phyloP scores from a whole-genome alignment of 179 eudicot genomes.

The Beta corolliflora region DNA sequence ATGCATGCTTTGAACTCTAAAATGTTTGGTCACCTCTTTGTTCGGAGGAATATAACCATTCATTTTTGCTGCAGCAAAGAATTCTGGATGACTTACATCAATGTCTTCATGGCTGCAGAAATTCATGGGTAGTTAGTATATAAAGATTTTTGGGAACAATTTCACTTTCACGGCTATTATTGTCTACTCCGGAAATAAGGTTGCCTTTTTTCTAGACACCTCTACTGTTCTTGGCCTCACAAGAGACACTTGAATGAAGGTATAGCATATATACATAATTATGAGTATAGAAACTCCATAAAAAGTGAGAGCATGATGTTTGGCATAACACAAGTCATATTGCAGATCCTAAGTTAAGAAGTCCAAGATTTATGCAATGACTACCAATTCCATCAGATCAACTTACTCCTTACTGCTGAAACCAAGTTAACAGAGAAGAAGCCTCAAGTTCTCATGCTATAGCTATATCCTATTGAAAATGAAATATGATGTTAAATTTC shows the following conservation, averaged over 20 bases:
- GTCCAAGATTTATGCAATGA: conserved; percentile 1
- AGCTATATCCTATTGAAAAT: too few relatives aligned
- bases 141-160: neutral
- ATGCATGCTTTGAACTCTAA: conserved; percentile 12
- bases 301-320: neutral
- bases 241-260: neutral
- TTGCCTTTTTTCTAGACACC: neutral
- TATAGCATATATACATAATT: neutral
- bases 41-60: conserved; percentile 97
- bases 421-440: neutral
- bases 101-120: conserved; percentile 87
- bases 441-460: neutral
- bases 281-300: neutral
- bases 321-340: neutral
- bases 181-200: neutral
- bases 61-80: conserved; percentile 82
- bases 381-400: neutral
- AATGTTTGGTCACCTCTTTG: conserved; percentile 63
- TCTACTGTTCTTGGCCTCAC: neutral
- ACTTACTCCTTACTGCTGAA: neutral
- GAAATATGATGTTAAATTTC: too few relatives aligned
- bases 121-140: conserved; percentile 12
- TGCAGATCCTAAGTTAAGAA: neutral
- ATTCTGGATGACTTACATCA: conserved; percentile 98
- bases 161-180: neutral